Base-by-base conservation (phyloP, 129 eudicot species). In the Helichrysum umbraculigerum region DNA sequence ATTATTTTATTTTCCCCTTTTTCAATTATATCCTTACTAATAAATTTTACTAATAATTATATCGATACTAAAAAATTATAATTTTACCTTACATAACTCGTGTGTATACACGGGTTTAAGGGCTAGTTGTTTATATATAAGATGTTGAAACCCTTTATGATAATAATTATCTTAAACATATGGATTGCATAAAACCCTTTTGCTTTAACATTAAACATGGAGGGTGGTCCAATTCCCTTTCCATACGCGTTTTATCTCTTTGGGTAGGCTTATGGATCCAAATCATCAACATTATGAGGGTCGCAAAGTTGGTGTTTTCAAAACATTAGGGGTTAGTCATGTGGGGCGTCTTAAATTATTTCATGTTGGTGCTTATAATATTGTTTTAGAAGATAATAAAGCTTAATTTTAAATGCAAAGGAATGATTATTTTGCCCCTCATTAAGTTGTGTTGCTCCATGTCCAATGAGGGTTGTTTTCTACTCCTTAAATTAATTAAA, bases 341-440 rank as follows among this genome's bases (percentile, higher is more conserved):
- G 86, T 85, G 86, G 82, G 74, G 62, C 75, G 86, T 82, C 83
- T 75, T 69, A 29, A 80, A 80, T 79, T 77, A 84, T 80, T 66
- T 71, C 83, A 81, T 78, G 85, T 74, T 66, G 69, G 64, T 80
- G 52, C 54, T 66, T 79, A 73, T 32, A 66, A 73, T 73, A 80
- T 80, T 80, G 15, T 37, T 47, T 25, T 63, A 15, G 50, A 66
- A 56, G 39, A 28, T 15, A 73, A 80, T 25, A 25, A 66, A 32
- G 34, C 11, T 12, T 22, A 22, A 2, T 80, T 39, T 41, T 9
- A 54, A 56, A 37, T 65, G 14, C 30, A 39, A 3, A 10, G 17
- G 32, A 66, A 56, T 66, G 51, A 73, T 78, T 68, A 32, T 66
- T 66, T 66, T 57, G 62, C 74, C 42, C 66, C 33, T 66, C n/a